phyloP scores from a whole-genome alignment of 768 basidiomycete species.

The Neoboletus brunneissimus region DNA sequence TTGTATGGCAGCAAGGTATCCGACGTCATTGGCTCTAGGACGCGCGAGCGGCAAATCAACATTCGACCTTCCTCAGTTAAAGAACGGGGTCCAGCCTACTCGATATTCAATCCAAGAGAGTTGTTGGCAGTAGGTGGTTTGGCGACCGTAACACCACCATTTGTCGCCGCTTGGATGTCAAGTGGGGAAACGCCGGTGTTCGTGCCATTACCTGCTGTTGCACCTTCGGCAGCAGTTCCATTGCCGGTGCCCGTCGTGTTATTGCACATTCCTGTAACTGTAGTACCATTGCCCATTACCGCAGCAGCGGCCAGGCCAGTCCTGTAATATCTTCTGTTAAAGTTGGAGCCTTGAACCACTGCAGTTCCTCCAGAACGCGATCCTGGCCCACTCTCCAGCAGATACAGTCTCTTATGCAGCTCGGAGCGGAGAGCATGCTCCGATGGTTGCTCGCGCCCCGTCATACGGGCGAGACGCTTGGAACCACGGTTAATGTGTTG shows the following conservation, averaged over 20 bases:
- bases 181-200: conserved; percentile 34
- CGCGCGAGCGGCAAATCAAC: not conserved
- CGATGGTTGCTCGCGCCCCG: conserved; percentile 52
- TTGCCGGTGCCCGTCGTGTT: conserved; percentile 6
- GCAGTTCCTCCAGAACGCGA: conserved; percentile 4
- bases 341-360: conserved; percentile 2
- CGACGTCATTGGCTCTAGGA: conserved; percentile 48
- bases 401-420: conserved; percentile 41
- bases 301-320: conserved; percentile 4
- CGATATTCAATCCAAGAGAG: conserved; percentile 68
- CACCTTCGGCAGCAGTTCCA: conserved; percentile 6
- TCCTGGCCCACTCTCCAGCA: conserved; percentile 32
- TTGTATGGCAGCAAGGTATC: conserved; percentile 57
- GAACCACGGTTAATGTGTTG: conserved; percentile 67
- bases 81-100: conserved; percentile 40
- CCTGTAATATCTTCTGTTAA: conserved; percentile 11
- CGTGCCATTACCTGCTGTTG: conserved; percentile 16
- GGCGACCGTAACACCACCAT: conserved; percentile 42
- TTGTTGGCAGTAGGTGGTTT: conserved; percentile 42
- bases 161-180: conserved; percentile 35
- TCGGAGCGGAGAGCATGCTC: conserved; percentile 44
- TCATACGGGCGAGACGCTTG: conserved; percentile 67
- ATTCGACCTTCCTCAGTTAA: not conserved
- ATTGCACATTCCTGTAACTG: not conserved
- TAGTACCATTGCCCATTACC: conserved; percentile 2